Evolutionary conservation across 1,284 basidiomycete species (phyloP), one percentile per base, ranked within the genome.

Genomic region (Volvariella surrecta): DNA sequence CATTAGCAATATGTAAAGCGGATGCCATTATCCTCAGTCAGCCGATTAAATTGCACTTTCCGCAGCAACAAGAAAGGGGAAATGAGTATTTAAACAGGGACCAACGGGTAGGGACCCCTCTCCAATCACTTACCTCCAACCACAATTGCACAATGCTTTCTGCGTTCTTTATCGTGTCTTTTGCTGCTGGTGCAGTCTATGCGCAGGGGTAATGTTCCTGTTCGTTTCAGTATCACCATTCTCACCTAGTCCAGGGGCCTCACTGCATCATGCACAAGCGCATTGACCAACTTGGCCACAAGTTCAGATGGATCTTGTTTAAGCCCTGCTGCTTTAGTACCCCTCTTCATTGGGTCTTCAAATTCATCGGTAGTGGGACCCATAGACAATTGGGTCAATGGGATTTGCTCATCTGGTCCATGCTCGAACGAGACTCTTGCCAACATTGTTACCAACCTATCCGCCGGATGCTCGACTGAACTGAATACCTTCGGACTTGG

Each of bases 301-400:
- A 71, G 73, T 43, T 47, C 68, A 0, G 67, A 74, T 38, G 67
- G 71, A 1, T 50, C 62, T 8, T 86, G 82, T 55, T 60, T 86
- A 32, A 75, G 74, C 51, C 60, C 72, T 13, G 53, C 59, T 13
- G 62, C 67, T 16, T 61, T 84, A 19, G 48, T 72, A 24, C 54
- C 68, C 1, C 56, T 81, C 32, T 52, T 67, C 28, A 30, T 10
- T 55, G 61, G 4, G 54, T 59, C 40, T 44, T 11, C 59, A 1
- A 67, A 63, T 49, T 52, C 61, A 7, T 80, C 79, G 1, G 47
- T 82, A 39, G 60, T 83, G 32, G 50, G 56, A 2, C 67, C 73
- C 4, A 51, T 85, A 46, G 64, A 79, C 58, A 67, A 39, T 31
- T 83, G 80, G 82, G 58, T 84, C 43, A 66, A 60, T 1, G 71